Percentiles rank a stretch among this genome's conserved stretches.
Conservation (phyloP, 768 basidiomycete genomes). For the Boletus tomentosulus region DNA sequence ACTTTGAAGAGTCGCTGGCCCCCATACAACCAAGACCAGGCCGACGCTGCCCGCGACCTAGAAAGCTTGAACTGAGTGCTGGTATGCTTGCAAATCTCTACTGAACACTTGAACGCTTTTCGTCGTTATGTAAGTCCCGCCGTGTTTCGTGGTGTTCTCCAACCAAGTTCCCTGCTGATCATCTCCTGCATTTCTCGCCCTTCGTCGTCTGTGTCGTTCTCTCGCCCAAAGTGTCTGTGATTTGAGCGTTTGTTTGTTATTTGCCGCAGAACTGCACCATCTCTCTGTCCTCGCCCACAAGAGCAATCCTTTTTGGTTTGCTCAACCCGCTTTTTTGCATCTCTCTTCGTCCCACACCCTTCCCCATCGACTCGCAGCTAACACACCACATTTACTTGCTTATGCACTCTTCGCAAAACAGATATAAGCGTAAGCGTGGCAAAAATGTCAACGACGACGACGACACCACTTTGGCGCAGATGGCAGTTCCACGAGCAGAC, state of each 20-base stretch:
- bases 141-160: constrained; percentile 19
- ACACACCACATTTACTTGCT: constrained; percentile 19
- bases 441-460: constrained; percentile 51
- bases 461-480: constrained; percentile 35
- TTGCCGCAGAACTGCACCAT: constrained; percentile 18
- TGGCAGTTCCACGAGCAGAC: constrained; percentile 44
- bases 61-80: constrained; percentile 28
- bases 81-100: constrained; percentile 28
- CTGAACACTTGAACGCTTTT: constrained; percentile 20
- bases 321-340: constrained; percentile 24
- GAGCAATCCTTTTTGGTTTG: constrained; percentile 25
- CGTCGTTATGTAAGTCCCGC: constrained; percentile 35
- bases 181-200: constrained; percentile 12
- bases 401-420: constrained; percentile 38
- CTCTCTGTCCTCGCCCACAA: constrained; percentile 22
- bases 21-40: constrained; percentile 22
- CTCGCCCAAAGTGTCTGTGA: constrained; percentile 24
- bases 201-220: constrained; percentile 17
- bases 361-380: constrained; percentile 18
- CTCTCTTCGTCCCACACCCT: constrained; percentile 10
- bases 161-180: constrained; percentile 23
- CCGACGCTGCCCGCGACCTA: constrained; percentile 12
- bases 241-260: constrained; percentile 32
- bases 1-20: constrained; percentile 22
- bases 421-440: constrained; percentile 48